phyloP scores from a whole-genome alignment of 331 rosid species.

The Phaseolus coccineus region DNA sequence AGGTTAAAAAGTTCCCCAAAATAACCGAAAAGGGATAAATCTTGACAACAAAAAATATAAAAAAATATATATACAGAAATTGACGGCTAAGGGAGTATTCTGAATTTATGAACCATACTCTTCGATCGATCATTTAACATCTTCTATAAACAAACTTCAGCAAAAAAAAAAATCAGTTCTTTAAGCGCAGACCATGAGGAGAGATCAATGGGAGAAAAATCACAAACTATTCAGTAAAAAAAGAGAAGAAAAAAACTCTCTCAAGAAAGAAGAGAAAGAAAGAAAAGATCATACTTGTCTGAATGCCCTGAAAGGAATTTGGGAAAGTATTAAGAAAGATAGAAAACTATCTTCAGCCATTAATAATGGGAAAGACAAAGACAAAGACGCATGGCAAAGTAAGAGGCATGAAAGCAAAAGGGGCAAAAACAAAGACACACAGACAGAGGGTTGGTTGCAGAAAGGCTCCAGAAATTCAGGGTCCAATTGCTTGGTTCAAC shows the following conservation, averaged over 20 bases:
- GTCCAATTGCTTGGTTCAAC: constrained; percentile 36
- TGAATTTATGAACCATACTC: constrained; percentile 15
- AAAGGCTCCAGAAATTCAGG: constrained; percentile 30
- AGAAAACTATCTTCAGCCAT: background rate
- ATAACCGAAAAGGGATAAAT: constrained; percentile 2
- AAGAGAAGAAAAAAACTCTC: background rate
- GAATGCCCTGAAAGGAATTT: constrained; percentile 14
- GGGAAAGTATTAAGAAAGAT: background rate
- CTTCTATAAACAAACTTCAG: constrained; percentile 15
- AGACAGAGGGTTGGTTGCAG: background rate
- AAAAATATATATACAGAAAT: background rate
- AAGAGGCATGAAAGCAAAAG: constrained; percentile 34
- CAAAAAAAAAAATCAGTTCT: background rate
- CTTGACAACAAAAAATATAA: constrained; percentile 13
- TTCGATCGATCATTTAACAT: constrained; percentile 1
- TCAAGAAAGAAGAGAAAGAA: background rate
- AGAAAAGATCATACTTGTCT: background rate
- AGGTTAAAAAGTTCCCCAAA: constrained; percentile 26
- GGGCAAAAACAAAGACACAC: constrained; percentile 21
- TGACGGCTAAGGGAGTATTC: background rate
- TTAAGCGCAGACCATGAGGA: background rate
- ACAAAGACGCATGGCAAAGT: constrained; percentile 22
- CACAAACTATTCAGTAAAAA: background rate
- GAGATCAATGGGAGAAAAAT: constrained; percentile 14
- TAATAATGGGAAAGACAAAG: background rate